phyloP scores from a whole-genome alignment of 2,329 filamentous ascomycete species.

The Penicillium sp. region DNA sequence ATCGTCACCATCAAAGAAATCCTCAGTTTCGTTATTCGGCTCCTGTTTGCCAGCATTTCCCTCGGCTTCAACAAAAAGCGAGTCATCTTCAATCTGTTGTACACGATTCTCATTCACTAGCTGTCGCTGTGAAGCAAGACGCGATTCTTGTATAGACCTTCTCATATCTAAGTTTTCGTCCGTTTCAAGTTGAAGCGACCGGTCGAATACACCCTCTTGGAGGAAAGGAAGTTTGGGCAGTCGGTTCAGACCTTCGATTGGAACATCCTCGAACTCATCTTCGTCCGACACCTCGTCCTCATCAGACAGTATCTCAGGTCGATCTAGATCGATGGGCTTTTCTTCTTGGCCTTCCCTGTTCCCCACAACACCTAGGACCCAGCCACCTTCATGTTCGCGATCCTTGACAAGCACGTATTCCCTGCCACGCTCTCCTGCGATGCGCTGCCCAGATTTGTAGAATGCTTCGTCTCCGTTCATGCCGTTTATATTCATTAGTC shows the following conservation, averaged over 20 bases:
- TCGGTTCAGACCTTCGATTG: constrained; percentile 79
- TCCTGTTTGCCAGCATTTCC: constrained; percentile 27
- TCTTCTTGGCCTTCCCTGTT: constrained; percentile 70
- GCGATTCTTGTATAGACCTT: constrained; percentile 41
- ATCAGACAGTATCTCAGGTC: constrained; percentile 43
- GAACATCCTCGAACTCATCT: constrained; percentile 82
- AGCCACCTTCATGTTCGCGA: constrained; percentile 86
- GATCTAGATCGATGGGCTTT: constrained; percentile 88
- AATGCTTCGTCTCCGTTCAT: constrained; percentile 71
- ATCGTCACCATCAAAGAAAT: constrained; percentile 57
- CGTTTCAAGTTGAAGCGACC: constrained; percentile 26
- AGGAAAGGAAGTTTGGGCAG: constrained; percentile 55
- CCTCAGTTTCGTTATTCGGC: constrained; percentile 36
- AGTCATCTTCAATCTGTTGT: constrained; percentile 39
- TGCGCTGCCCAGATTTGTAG: constrained; percentile 49
- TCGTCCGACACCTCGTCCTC: constrained; percentile 57
- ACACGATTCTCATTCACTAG: background rate
- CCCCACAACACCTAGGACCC: constrained; percentile 87
- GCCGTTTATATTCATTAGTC: constrained; percentile 86
- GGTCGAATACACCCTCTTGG: constrained; percentile 31
- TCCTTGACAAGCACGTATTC: constrained; percentile 97
- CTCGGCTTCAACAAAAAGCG: constrained; percentile 49
- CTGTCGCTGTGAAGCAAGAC: constrained; percentile 7
- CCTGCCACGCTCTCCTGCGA: constrained; percentile 67
- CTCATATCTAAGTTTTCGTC: constrained; percentile 38